Percentiles rank a stretch among this genome's conserved stretches.
These are phyloP conservation scores for Fusarium euwallaceae DNA, from an alignment of 2,329 filamentous ascomycete species.

Conservation along the genomic window DNA sequence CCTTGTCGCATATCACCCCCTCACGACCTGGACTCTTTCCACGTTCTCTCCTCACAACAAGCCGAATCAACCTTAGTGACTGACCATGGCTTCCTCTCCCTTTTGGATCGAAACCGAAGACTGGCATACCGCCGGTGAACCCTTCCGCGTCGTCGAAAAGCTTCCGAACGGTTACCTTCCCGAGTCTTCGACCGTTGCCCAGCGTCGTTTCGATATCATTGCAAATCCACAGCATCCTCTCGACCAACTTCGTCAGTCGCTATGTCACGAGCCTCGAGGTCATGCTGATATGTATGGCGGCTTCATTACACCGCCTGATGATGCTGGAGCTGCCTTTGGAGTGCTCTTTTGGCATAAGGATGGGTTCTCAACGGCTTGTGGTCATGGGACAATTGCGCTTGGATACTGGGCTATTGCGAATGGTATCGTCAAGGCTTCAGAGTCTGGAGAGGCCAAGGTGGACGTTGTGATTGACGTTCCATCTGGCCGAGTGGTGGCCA, in stretches of 20 bases:
- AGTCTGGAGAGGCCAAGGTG: slow-evolving; percentile 3
- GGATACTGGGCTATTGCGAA: slow-evolving; percentile 43
- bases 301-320: slow-evolving; percentile 42
- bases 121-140: slow-evolving; percentile 47
- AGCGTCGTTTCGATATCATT: slow-evolving; percentile 13
- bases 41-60: background rate
- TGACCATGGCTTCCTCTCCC: background rate
- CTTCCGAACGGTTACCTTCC: slow-evolving; percentile 21
- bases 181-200: slow-evolving; percentile 4
- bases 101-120: slow-evolving; percentile 45
- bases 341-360: slow-evolving; percentile 49
- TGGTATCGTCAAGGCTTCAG: background rate
- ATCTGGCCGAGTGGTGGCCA: slow-evolving; percentile 25
- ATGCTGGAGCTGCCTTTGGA: slow-evolving; percentile 40
- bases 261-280: slow-evolving; percentile 34
- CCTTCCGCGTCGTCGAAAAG: slow-evolving; percentile 41
- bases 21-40: background rate
- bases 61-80: fast-evolving
- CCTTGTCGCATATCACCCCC: background rate
- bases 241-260: slow-evolving; percentile 24
- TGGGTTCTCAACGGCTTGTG: slow-evolving; percentile 46
- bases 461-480: slow-evolving; percentile 38
- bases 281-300: slow-evolving; percentile 46
- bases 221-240: slow-evolving; percentile 13
- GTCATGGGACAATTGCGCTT: slow-evolving; percentile 46